These are phyloP conservation scores for Citrus sinensis DNA, from an alignment of 345 rosid genomes.

Conservation along the genomic window DNA sequence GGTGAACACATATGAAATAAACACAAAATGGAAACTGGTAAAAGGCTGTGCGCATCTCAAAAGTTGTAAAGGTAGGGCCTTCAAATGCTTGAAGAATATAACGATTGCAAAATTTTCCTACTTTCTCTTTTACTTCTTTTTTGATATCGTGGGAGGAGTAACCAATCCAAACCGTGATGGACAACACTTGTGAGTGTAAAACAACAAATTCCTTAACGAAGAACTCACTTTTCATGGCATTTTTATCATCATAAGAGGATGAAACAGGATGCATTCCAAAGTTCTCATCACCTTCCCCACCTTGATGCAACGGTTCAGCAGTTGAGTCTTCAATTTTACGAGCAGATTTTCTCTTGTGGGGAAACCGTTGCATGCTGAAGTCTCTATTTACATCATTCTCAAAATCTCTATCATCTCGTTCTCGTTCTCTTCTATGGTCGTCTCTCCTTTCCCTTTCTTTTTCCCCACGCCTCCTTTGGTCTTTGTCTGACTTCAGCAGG, in stretches of 20 bases:
- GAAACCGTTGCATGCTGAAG: constrained; percentile 50
- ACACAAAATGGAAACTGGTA: not conserved
- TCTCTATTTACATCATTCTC: constrained; percentile 62
- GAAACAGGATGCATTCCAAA: constrained; percentile 49
- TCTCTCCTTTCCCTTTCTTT: constrained; percentile 72
- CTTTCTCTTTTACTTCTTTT: not conserved
- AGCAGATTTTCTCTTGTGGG: constrained; percentile 44
- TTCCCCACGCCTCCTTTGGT: constrained; percentile 63
- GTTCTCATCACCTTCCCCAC: constrained; percentile 55
- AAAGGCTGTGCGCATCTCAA: not conserved
- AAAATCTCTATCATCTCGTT: constrained; percentile 51
- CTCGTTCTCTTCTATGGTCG: constrained; percentile 57
- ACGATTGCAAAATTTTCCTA: not conserved
- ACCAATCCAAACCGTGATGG: not conserved
- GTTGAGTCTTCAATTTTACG: constrained; percentile 42
- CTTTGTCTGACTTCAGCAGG: constrained; percentile 55
- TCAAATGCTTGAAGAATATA: not conserved
- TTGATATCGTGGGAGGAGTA: not conserved
- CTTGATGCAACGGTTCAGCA: constrained; percentile 52
- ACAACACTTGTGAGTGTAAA: not conserved
- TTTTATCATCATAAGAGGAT: constrained; percentile 64
- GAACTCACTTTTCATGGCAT: constrained; percentile 54
- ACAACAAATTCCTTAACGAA: not conserved
- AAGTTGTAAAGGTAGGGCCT: not conserved
- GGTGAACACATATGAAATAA: not conserved